Percentiles rank a stretch among this genome's conserved stretches.
These are phyloP conservation scores for Zymoseptoria pseudotritici DNA, from an alignment of 2,329 filamentous ascomycete genomes.

Conservation along the genomic window DNA sequence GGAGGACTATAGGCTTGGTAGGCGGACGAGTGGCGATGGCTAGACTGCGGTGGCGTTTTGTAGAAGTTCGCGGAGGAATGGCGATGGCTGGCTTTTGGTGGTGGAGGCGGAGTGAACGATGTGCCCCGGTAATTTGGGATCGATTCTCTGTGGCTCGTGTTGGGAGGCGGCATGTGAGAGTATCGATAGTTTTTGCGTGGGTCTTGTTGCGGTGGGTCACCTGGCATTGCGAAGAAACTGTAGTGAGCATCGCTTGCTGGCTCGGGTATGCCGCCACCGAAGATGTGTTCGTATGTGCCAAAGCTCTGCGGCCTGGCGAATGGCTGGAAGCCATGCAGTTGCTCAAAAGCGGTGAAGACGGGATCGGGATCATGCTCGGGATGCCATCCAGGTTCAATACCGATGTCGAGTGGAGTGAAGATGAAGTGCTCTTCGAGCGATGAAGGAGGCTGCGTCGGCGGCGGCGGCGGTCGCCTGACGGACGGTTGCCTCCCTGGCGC, in stretches of 20 bases:
- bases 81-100: background rate
- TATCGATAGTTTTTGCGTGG: conserved; percentile 14
- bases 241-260: conserved; percentile 7
- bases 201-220: conserved; percentile 3
- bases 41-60: conserved; percentile 1
- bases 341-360: conserved; percentile 15
- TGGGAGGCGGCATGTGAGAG: conserved; percentile 5
- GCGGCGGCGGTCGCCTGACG: conserved; percentile 3
- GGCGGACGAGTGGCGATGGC: conserved; percentile 1
- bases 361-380: conserved; percentile 8
- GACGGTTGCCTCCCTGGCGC: conserved; percentile 3
- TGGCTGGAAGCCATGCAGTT: conserved; percentile 9
- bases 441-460: conserved; percentile 2
- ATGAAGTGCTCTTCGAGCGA: conserved; percentile 11
- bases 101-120: background rate
- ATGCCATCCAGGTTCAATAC: conserved; percentile 3
- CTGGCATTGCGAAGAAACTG: conserved; percentile 17
- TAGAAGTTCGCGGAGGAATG: background rate
- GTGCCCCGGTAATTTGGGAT: background rate
- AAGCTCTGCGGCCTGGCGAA: conserved; percentile 5
- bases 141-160: conserved; percentile 1
- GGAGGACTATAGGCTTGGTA: conserved; percentile 9
- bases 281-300: conserved; percentile 13
- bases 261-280: conserved; percentile 6
- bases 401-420: conserved; percentile 8